phyloP scores from a whole-genome alignment of 306 rosid genomes.

The Echinosophora koreensis region DNA sequence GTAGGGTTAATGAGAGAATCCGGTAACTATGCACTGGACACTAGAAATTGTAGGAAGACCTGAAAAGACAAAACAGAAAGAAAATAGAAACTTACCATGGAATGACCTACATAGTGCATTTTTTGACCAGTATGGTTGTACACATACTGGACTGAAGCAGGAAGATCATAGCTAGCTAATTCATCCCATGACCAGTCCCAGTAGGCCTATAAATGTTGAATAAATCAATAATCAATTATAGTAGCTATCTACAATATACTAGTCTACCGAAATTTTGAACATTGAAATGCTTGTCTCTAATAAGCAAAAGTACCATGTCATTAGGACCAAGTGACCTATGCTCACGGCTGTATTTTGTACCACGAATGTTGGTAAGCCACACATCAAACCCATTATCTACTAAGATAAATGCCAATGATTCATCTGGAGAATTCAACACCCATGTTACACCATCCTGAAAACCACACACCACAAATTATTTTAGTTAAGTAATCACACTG shows the following conservation, averaged over 20 bases:
- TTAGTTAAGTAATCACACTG: neutral
- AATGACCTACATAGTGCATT: slow-evolving; percentile 80
- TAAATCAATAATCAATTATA: neutral
- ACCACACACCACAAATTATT: neutral
- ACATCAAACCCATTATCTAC: slow-evolving; percentile 76
- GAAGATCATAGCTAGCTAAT: slow-evolving; percentile 71
- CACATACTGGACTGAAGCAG: slow-evolving; percentile 75
- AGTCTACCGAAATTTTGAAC: neutral
- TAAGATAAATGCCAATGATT: slow-evolving; percentile 70
- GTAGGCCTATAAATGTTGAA: slow-evolving; percentile 56
- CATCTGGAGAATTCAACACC: slow-evolving; percentile 66
- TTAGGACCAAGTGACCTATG: slow-evolving; percentile 56
- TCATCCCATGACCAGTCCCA: slow-evolving; percentile 99
- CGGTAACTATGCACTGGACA: neutral
- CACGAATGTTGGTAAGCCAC: slow-evolving; percentile 77
- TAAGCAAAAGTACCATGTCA: slow-evolving; percentile 49
- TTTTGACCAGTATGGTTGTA: slow-evolving; percentile 64
- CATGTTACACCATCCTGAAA: slow-evolving; percentile 67
- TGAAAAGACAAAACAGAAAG: neutral
- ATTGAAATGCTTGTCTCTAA: too few relatives aligned
- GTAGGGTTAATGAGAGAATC: too few relatives aligned
- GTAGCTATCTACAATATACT: neutral
- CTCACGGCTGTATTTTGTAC: slow-evolving; percentile 60
- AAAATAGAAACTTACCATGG: slow-evolving; percentile 57
- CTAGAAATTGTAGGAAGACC: neutral